Base-by-base conservation (phyloP, 225 moss, liverwort and hornwort genomes). In the Pseudoscleropodium purum region DNA sequence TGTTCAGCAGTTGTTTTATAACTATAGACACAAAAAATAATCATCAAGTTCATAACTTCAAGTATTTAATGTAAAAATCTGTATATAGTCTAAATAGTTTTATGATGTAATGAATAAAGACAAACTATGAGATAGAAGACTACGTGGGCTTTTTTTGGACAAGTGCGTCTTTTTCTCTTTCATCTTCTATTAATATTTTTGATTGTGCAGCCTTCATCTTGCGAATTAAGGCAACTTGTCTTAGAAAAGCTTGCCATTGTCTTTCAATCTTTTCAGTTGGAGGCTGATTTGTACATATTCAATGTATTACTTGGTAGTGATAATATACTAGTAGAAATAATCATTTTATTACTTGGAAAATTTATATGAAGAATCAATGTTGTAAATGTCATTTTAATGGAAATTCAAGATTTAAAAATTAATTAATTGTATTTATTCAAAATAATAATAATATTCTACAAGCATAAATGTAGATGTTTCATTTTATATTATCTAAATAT, bases 1-100 rank as follows among this genome's bases (percentile, higher is more conserved):
- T 93, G 95, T 75, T 94, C 91, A 82, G 91, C 95, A 51, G 88
- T 94, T 87, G 95, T 91, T 76, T 85, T 92, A 47, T 43, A 37
- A 15, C 92, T 94, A 21, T 21, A 51, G 3, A 72, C 3, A 37
- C 43, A 60, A 39, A 5, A 87, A 26, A 8, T 21, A 5, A 76
- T 72, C 31, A 61, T 88, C 0, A 89, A 0, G 1, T 47, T 82
- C 1, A 34, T 37, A 62, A 11, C 7, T 70, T 77, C 2, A 70
- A 84, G 2, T 27, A 1, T 20, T 47, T 14, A 31, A 56, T 15
- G 10, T 43, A 23, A 21, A 19, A 72, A 56, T 23, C 18, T 39
- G 10, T 2, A 39, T 13, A 9, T 18, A 27, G 1, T n/a, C 30
- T n/a, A 18, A 18, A 11, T 12, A 47, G 4, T 34, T n/a, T 62